Evolutionary conservation across 2,329 filamentous ascomycete species (phyloP), one percentile per base, ranked within the genome.

Genomic region (Hypoxylon sp.): DNA sequence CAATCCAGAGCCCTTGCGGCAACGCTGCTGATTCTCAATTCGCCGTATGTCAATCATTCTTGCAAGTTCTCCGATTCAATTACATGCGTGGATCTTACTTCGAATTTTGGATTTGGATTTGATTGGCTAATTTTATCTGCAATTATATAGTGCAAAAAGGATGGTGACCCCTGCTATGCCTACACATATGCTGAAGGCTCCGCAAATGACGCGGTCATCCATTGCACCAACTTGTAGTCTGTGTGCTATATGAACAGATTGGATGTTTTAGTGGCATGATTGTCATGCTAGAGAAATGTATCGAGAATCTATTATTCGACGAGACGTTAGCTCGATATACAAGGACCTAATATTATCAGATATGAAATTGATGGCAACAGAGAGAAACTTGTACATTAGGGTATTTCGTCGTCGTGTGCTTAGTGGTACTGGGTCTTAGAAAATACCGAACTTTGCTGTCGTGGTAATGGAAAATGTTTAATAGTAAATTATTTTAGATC

Each of bases 101-200:
- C 17, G 38, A 21, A 7, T 3, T 19, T 9, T 7, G 19, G 14
- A 19, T 43, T 9, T 43, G 17, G 17, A 43, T 19, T 19, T 43
- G 10, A 21, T 4, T 11, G 17, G 38, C 38, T 41, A 41, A 41
- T 19, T 41, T 21, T 51, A 19, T n/a, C 30, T 10, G 17, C n/a
- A n/a, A 49, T 23, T 6, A 11, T 48, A 28, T 36, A 58, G 55
- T 58, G 43, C 55, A 49, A 58, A 19, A 48, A 25, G 11, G 41
- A 58, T 11, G 55, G 55, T 2, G 55, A 58, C 48, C 4, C 55
- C 30, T 58, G 55, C 30, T 58, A 48, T n/a, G 43, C 55, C 5
- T 58, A 58, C 30, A 7, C 30, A 3, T 58, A 58, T 14, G 41
- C 43, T 36, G 55, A 49, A 23, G 30, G 28, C 32, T 36, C 63